phyloP scores from a whole-genome alignment of 176 grass and related monocot species.

The bread wheat (Triticum aestivum) region DNA sequence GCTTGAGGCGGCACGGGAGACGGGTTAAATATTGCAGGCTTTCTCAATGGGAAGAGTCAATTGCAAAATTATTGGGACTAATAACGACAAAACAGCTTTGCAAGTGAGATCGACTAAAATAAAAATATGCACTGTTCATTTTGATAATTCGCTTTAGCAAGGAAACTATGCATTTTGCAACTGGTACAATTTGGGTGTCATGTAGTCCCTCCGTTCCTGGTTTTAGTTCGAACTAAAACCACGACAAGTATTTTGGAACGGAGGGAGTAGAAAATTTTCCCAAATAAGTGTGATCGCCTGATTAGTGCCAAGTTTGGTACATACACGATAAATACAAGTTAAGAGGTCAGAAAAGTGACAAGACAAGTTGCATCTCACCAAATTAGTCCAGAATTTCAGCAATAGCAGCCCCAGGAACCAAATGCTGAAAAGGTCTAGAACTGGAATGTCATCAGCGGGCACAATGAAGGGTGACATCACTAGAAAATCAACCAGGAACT shows the following conservation, averaged over 20 bases:
- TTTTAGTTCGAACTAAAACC: too few relatives aligned
- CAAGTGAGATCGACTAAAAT: background rate
- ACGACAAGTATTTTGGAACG: too few relatives aligned
- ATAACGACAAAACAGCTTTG: background rate
- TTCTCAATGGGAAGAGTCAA: background rate
- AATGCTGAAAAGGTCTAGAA: constrained; percentile 36
- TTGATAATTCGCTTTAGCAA: background rate
- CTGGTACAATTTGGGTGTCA: background rate
- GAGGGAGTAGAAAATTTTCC: background rate
- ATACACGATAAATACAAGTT: constrained; percentile 2
- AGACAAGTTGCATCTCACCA: constrained; percentile 39
- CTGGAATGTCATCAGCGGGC: constrained; percentile 26
- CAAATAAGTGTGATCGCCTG: background rate
- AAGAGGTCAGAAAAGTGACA: constrained; percentile 6
- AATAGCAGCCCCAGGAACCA: constrained; percentile 42
- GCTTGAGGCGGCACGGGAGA: background rate
- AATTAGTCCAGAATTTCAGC: constrained; percentile 48
- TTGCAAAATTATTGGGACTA: background rate
- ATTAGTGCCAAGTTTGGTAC: background rate
- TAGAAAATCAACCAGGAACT: constrained; percentile 27
- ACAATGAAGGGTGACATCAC: constrained; percentile 41
- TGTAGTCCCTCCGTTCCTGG: background rate
- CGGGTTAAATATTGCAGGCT: background rate
- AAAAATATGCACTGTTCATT: background rate
- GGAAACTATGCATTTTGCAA: background rate